phyloP scores from a whole-genome alignment of 768 basidiomycete species.

The Chalciporus pseudorubinellus region DNA sequence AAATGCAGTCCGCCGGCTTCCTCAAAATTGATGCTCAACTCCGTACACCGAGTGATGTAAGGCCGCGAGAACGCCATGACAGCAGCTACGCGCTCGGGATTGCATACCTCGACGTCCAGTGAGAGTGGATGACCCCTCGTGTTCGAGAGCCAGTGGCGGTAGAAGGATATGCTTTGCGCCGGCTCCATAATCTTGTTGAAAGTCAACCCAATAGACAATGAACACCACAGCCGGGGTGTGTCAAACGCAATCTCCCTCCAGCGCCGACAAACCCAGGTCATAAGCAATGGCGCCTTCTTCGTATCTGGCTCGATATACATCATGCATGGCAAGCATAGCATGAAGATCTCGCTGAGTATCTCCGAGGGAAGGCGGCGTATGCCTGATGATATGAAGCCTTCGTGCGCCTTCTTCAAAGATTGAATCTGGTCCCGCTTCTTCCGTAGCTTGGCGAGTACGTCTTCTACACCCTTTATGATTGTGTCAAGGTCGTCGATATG shows the following conservation, averaged over 20 bases:
- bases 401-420: conserved; percentile 17
- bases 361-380: conserved; percentile 44
- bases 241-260: conserved; percentile 42
- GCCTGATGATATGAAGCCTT: conserved; percentile 18
- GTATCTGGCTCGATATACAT: conserved; percentile 23
- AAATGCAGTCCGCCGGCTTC: conserved; percentile 4
- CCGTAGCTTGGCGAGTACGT: conserved; percentile 8
- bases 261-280: conserved; percentile 39
- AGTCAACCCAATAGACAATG: conserved; percentile 25
- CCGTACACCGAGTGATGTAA: conserved; percentile 9
- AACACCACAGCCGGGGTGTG: conserved; percentile 48
- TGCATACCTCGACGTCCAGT: conserved; percentile 16
- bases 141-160: conserved; percentile 19
- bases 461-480: conserved; percentile 10
- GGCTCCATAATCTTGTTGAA: background rate
- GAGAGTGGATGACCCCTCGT: conserved; percentile 17
- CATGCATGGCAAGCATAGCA: conserved; percentile 30
- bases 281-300: conserved; percentile 34
- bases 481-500: conserved; percentile 15
- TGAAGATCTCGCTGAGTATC: conserved; percentile 47
- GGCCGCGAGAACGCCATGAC: conserved; percentile 22
- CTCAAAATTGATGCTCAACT: conserved; percentile 11
- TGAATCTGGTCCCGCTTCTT: conserved; percentile 11
- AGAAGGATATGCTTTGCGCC: conserved; percentile 11
- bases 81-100: conserved; percentile 15